phyloP scores from a whole-genome alignment of 306 rosid genomes.

The Pterocarpus macrocarpus region DNA sequence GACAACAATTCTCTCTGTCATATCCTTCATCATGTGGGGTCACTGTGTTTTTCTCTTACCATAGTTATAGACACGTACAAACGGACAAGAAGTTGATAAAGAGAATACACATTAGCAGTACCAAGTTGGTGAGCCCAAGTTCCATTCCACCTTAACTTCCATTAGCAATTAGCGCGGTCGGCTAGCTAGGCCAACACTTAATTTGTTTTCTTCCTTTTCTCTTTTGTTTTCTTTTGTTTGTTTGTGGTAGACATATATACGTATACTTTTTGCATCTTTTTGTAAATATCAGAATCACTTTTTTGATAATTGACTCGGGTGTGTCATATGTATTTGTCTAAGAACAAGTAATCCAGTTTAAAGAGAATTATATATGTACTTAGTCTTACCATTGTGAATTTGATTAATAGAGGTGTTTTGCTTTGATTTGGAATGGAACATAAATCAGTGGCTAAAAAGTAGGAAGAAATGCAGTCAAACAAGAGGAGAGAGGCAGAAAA shows the following conservation, averaged over 20 bases:
- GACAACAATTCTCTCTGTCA: conserved; percentile 9
- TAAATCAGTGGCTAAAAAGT: too few relatives aligned
- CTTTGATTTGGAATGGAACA: too few relatives aligned
- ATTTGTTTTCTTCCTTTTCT: conserved; percentile 4
- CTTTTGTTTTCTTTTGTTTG: conserved; percentile 13
- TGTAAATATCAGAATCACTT: background rate
- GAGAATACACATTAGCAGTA: conserved; percentile 11
- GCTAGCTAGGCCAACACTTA: background rate
- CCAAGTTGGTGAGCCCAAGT: conserved; percentile 33
- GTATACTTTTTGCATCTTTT: background rate
- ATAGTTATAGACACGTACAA: background rate
- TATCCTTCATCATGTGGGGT: conserved; percentile 37
- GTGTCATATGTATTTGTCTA: background rate
- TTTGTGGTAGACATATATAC: background rate
- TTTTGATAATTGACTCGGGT: background rate
- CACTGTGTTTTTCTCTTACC: conserved; percentile 22
- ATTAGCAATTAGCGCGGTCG: background rate
- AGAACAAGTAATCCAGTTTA: too few relatives aligned
- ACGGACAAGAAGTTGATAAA: conserved; percentile 17
- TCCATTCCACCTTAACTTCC: conserved; percentile 24
- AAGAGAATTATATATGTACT: background rate
- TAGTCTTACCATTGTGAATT: background rate
- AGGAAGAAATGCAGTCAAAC: too few relatives aligned
- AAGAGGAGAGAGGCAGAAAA: too few relatives aligned
- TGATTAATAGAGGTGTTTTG: too few relatives aligned